Evolutionary conservation across 164 flowering plant genomes (phyloP).

Genomic region (Kingdonia uniflora): DNA sequence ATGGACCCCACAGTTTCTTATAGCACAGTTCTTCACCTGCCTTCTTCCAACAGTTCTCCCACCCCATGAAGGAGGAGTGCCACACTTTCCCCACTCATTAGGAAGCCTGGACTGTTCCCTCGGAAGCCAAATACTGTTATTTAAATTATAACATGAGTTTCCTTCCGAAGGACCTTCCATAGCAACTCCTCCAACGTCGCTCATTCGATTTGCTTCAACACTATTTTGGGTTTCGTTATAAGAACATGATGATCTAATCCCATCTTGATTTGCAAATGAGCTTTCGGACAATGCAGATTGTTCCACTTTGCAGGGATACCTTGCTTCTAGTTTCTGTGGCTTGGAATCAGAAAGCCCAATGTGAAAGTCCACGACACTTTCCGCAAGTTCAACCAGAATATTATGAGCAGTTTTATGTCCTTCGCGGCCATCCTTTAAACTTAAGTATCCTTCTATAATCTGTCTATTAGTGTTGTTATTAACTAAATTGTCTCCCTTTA

Average conservation of each 20-base stretch:
- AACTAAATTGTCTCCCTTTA: conserved; percentile 29
- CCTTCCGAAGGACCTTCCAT: conserved; percentile 88
- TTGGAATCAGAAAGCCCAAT: conserved; percentile 29
- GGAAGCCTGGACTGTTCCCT: conserved; percentile 46
- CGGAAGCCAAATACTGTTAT: conserved; percentile 49
- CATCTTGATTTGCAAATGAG: conserved; percentile 32
- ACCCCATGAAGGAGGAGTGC: conserved; percentile 76
- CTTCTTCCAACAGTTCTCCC: conserved; percentile 79
- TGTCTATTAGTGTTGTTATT: conserved; percentile 19
- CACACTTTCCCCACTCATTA: conserved; percentile 73
- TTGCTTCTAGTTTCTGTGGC: conserved; percentile 27
- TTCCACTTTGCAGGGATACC: conserved; percentile 27
- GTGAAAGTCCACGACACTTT: conserved; percentile 42
- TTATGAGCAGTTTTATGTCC: conserved; percentile 34
- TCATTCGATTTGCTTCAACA: conserved; percentile 31
- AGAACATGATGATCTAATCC: conserved; percentile 34
- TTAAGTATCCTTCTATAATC: conserved; percentile 29
- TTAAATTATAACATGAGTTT: conserved; percentile 46
- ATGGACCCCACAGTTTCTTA: conserved; percentile 34
- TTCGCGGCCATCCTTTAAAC: conserved; percentile 31
- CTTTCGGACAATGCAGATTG: conserved; percentile 26
- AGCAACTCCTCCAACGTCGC: conserved; percentile 28
- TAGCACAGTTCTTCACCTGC: conserved; percentile 43
- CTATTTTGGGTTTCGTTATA: conserved; percentile 35
- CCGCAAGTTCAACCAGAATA: conserved; percentile 50